Evolutionary conservation across 495 filamentous ascomycete species (phyloP).

Genomic region (Amniculicola lignicola): DNA sequence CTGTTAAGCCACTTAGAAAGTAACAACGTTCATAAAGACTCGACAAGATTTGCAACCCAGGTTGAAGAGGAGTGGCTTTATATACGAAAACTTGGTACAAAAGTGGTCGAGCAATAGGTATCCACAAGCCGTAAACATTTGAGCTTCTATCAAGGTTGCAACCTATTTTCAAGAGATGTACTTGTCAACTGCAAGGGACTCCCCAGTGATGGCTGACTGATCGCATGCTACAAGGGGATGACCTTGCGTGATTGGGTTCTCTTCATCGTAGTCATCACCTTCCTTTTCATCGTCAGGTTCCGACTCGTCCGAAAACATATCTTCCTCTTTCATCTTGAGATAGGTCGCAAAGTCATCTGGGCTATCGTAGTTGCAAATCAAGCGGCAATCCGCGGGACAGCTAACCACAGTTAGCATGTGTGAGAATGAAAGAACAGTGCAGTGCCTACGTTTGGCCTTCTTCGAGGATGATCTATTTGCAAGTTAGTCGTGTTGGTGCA

Average conservation of each 20-base stretch:
- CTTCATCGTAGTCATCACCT: slow-evolving; percentile 44
- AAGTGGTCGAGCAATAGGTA: too few relatives aligned
- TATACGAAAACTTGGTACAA: too few relatives aligned
- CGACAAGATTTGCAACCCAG: too few relatives aligned
- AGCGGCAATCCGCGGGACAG: slow-evolving; percentile 70
- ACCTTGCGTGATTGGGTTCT: slow-evolving; percentile 44
- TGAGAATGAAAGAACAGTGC: too few relatives aligned
- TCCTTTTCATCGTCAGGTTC: slow-evolving; percentile 60
- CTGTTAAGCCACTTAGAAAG: too few relatives aligned
- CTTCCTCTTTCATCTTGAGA: slow-evolving; percentile 59
- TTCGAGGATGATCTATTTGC: background rate
- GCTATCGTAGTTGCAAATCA: slow-evolving; percentile 73
- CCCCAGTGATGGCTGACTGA: slow-evolving; percentile 75
- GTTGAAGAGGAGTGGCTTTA: too few relatives aligned
- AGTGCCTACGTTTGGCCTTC: background rate
- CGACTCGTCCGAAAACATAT: slow-evolving; percentile 51
- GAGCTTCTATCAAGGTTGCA: too few relatives aligned
- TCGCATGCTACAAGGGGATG: slow-evolving; percentile 64
- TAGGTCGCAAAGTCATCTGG: slow-evolving; percentile 70
- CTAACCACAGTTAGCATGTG: slow-evolving; percentile 27
- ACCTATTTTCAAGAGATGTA: too few relatives aligned
- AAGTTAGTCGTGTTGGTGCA: background rate
- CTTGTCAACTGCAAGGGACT: slow-evolving; percentile 75
- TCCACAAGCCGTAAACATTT: too few relatives aligned
- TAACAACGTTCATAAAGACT: too few relatives aligned